Evolutionary conservation across 768 basidiomycete species (phyloP).

Genomic region (Collybiopsis luxurians): DNA sequence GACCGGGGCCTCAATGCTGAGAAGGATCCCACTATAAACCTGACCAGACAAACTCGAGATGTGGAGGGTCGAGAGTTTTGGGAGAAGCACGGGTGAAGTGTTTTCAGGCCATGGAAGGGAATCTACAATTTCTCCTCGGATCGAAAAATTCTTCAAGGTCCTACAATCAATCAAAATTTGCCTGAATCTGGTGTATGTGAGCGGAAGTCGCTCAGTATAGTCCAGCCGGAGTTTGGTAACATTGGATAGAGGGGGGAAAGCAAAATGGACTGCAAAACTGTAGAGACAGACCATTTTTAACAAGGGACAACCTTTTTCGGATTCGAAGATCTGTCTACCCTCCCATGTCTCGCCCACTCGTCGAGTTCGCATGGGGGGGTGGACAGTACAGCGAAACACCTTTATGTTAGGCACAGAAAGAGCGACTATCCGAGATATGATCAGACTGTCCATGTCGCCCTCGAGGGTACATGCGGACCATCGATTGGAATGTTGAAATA

Average conservation of each 20-base stretch:
- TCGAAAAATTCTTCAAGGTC: conserved; percentile 36
- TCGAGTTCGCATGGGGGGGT: not conserved
- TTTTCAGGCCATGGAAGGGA: conserved; percentile 21
- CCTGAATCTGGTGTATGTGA: conserved; percentile 32
- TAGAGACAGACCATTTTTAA: conserved; percentile 41
- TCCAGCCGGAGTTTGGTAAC: conserved; percentile 45
- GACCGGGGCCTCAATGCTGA: conserved; percentile 34
- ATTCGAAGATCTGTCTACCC: not conserved
- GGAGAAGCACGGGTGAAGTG: conserved; percentile 22
- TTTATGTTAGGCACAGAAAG: not conserved
- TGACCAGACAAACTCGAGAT: conserved; percentile 35
- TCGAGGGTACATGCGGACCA: conserved; percentile 24
- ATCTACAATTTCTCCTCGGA: conserved; percentile 41
- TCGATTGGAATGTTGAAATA: not conserved
- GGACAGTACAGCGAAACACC: not conserved
- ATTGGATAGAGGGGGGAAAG: conserved; percentile 31
- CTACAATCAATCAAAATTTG: conserved; percentile 32
- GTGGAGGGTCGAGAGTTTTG: conserved; percentile 37
- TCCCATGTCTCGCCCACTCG: not conserved
- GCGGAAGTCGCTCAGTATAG: conserved; percentile 33
- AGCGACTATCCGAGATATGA: not conserved
- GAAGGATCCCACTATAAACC: conserved; percentile 36
- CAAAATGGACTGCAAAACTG: conserved; percentile 39
- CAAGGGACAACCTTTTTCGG: not conserved
- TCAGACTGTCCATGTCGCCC: conserved; percentile 10